Evolutionary conservation across 139 green algal species (phyloP), one percentile per base, ranked within the genome.

Genomic region (Chlorella vulgaris): DNA sequence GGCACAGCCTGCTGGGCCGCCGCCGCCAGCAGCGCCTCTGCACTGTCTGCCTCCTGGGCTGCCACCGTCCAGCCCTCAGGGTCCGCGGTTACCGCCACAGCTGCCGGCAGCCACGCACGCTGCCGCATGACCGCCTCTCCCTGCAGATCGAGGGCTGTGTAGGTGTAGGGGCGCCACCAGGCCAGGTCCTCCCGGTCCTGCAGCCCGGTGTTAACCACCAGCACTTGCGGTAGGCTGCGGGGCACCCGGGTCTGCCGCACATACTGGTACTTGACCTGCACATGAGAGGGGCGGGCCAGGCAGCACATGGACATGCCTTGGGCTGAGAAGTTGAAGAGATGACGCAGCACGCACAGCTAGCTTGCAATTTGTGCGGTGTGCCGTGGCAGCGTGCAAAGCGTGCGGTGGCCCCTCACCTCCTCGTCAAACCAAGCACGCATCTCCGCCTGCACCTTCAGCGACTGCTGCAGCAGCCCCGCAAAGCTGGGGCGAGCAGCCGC

Each of bases 391-490:
- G 15, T 58, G 47, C 10, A 15, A 10, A 10, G 15, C 13, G 13
- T 58, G 47, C 13, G 47, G 47, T 40, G 10, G 2, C 7, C 69
- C 33, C 71, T 50, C 26, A 88, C 84, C 43, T 80, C 76, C 28
- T 94, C 89, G 35, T 97, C 87, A 81, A 96, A 96, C 95, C 95
- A 98, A 0, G 92, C 95, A 24, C 93, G 90, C 77, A 93, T 91
- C 39, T 91, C 89, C 40, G 51, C 74, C 22, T 89, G 58, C 38
- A 70, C 39, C 58, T 71, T 80, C 78, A 98, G 78, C 10, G 89
- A 94, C 13, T 40, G 31, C 29, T 70, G 76, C 68, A 98, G 84
- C 66, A 96, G 81, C 36, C 84, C 71, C 4, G 78, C 75, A 76
- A 97, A 97, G 24, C 28, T 53, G 33, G 92, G 89, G 42, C 77